These are phyloP conservation scores for Neurospora sublineolata DNA, from an alignment of 495 filamentous ascomycete genomes.

Conservation along the genomic window DNA sequence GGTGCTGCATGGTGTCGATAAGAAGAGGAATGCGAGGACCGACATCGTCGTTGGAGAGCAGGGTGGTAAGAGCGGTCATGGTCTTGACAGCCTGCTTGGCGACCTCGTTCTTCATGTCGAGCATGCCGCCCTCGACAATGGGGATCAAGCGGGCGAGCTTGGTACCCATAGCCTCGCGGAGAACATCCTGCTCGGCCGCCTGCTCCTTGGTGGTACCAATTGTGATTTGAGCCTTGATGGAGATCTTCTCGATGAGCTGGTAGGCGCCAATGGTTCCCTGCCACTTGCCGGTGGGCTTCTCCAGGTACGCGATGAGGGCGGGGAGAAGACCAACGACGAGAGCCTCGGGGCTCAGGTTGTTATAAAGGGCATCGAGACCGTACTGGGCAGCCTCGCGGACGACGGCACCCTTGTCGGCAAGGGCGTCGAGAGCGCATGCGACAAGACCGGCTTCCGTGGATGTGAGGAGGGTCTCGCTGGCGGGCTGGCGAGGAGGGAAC, in stretches of 20 bases:
- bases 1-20: constrained; percentile 90
- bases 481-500: constrained; percentile 63
- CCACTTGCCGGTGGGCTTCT: constrained; percentile 81
- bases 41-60: constrained; percentile 96
- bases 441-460: constrained; percentile 68
- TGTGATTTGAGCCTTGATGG: constrained; percentile 80
- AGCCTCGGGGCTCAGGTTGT: constrained; percentile 64
- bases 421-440: constrained; percentile 61
- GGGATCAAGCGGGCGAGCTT: constrained; percentile 85
- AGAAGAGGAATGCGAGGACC: constrained; percentile 84
- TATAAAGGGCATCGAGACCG: constrained; percentile 81
- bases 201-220: constrained; percentile 65
- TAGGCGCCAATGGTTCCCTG: constrained; percentile 85
- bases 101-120: constrained; percentile 86
- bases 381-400: constrained; percentile 90
- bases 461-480: constrained; percentile 73
- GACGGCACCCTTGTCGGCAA: constrained; percentile 81
- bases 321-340: constrained; percentile 71
- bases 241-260: constrained; percentile 76
- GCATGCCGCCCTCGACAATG: constrained; percentile 85
- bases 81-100: constrained; percentile 80
- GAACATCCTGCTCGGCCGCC: constrained; percentile 71
- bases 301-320: constrained; percentile 58
- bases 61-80: constrained; percentile 79
- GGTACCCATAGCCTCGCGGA: constrained; percentile 85